Evolutionary conservation across 345 rosid species (phyloP).

Genomic region (Citropsis articulata): DNA sequence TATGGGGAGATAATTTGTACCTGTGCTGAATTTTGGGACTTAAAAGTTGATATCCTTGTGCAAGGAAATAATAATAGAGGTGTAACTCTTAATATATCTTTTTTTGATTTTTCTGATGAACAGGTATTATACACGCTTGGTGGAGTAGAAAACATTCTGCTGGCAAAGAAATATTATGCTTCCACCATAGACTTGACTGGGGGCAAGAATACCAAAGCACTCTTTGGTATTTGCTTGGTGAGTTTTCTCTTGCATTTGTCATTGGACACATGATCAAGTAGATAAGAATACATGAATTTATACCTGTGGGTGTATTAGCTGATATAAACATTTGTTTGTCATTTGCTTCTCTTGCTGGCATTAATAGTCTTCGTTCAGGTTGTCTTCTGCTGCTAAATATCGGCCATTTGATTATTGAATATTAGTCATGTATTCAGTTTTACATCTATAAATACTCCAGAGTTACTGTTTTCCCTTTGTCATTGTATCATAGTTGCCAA

Average conservation of each 20-base stretch:
- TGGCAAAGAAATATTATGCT: slow-evolving; percentile 90
- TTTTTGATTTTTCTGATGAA: slow-evolving; percentile 1
- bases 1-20: neutral
- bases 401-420: neutral
- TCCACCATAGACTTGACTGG: slow-evolving; percentile 82
- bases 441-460: neutral
- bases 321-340: neutral
- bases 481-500: neutral
- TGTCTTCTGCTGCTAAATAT: neutral
- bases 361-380: neutral
- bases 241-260: slow-evolving; percentile 24
- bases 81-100: neutral
- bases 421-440: neutral
- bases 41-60: neutral
- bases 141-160: slow-evolving; percentile 79
- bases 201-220: slow-evolving; percentile 90
- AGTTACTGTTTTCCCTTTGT: neutral
- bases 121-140: slow-evolving; percentile 95
- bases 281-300: neutral
- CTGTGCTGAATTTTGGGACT: neutral
- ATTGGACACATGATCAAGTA: neutral
- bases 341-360: neutral
- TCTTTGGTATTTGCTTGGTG: slow-evolving; percentile 90
- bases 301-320: neutral
- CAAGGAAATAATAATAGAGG: neutral